Conservation (phyloP, 139 green algal genomes). For the Deuterostichococcus epilithicus region DNA sequence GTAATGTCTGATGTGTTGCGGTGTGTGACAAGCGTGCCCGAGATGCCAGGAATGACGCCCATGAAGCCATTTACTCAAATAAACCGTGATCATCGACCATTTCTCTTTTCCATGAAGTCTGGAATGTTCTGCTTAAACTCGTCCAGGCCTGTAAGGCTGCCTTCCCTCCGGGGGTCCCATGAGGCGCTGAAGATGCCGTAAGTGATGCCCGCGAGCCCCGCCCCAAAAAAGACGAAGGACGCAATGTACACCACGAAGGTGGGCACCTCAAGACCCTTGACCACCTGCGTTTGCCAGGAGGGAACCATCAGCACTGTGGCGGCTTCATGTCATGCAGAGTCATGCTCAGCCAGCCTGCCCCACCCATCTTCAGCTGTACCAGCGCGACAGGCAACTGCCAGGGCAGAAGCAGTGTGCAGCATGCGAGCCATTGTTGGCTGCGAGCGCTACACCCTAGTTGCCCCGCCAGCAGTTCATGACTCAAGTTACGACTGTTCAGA, state of each 20-base stretch:
- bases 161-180: slow-evolving; percentile 60
- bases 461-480: no score
- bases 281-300: not conserved
- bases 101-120: slow-evolving; percentile 29
- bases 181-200: slow-evolving; percentile 67
- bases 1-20: no score
- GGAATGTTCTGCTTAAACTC: slow-evolving; percentile 60
- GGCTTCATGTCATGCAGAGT: no score
- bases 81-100: not conserved
- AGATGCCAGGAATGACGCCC: not conserved
- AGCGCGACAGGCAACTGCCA: no score
- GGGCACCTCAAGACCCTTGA: slow-evolving; percentile 52
- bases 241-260: slow-evolving; percentile 60
- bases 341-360: no score
- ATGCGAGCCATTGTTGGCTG: no score
- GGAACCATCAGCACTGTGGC: not conserved
- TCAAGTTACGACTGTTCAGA: no score
- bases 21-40: no score
- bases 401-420: no score
- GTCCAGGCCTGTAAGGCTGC: slow-evolving; percentile 36
- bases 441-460: no score
- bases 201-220: slow-evolving; percentile 65
- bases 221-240: slow-evolving; percentile 62
- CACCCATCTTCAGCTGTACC: no score
- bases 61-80: not conserved